phyloP scores from a whole-genome alignment of 192 early-diverging fungal genomes.

The Hyaloraphidium curvatum region DNA sequence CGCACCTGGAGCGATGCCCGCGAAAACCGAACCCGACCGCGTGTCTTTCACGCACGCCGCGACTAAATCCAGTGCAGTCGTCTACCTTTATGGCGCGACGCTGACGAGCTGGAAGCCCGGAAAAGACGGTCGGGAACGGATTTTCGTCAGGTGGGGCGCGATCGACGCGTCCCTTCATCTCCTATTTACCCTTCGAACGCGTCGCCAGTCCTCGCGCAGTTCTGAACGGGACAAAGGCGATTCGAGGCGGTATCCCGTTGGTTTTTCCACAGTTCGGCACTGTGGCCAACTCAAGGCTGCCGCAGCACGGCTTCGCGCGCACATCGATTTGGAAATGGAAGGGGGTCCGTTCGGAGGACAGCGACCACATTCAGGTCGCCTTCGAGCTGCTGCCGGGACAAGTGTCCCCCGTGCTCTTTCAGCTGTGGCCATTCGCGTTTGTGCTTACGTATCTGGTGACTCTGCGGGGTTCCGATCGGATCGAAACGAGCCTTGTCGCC shows the following conservation, averaged over 20 bases:
- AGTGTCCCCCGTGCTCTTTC: not conserved
- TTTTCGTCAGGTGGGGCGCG: too few relatives aligned
- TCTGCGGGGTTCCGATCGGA: not conserved
- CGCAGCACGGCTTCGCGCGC: slow-evolving; percentile 53
- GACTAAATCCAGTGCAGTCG: too few relatives aligned
- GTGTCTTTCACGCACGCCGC: too few relatives aligned
- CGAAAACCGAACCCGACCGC: too few relatives aligned
- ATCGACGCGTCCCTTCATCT: too few relatives aligned
- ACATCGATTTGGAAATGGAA: slow-evolving; percentile 9
- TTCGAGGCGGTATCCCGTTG: slow-evolving; percentile 26
- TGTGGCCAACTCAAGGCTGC: slow-evolving; percentile 27
- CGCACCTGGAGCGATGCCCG: too few relatives aligned
- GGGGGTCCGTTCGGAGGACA: not conserved
- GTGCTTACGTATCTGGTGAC: not conserved
- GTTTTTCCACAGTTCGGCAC: slow-evolving; percentile 46
- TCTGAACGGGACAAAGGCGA: slow-evolving; percentile 60
- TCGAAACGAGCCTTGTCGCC: not conserved
- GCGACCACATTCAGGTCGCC: not conserved
- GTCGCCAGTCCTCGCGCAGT: slow-evolving; percentile 43
- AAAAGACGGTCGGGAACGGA: too few relatives aligned
- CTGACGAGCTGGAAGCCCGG: too few relatives aligned
- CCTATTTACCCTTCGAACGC: too few relatives aligned
- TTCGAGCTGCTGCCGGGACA: not conserved
- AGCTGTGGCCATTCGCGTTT: not conserved
- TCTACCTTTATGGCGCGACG: too few relatives aligned